Evolutionary conservation across 1,284 basidiomycete species (phyloP).

Genomic region (Amylostereum chailletii): DNA sequence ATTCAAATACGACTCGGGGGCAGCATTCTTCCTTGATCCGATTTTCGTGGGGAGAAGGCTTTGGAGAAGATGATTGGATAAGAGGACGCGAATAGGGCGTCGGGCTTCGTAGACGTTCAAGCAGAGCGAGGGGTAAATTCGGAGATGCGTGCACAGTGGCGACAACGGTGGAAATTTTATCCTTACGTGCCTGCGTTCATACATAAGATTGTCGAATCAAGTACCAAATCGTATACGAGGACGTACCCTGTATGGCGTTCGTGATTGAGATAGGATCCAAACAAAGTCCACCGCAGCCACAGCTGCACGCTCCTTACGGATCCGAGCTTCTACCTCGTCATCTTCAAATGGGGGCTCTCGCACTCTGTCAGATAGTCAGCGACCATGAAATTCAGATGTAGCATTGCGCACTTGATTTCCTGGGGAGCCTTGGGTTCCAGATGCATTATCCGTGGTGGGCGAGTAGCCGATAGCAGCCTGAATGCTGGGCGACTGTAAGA

Average conservation of each 20-base stretch:
- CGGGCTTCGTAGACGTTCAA: slow-evolving; percentile 13
- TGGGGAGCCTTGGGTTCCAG: slow-evolving; percentile 19
- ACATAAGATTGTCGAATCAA: background rate
- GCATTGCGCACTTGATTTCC: slow-evolving; percentile 14
- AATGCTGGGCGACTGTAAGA: slow-evolving; percentile 16
- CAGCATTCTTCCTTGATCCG: background rate
- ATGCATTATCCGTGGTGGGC: slow-evolving; percentile 17
- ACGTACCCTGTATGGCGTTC: slow-evolving; percentile 16
- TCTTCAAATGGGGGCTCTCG: slow-evolving; percentile 23
- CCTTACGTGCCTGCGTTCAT: slow-evolving; percentile 10
- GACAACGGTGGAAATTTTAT: slow-evolving; percentile 11
- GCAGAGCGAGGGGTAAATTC: slow-evolving; percentile 12
- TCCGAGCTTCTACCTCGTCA: slow-evolving; percentile 17
- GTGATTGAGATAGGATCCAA: slow-evolving; percentile 18
- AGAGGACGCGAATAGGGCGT: slow-evolving; percentile 6
- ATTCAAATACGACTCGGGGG: too few relatives aligned
- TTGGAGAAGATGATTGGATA: background rate
- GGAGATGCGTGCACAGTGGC: slow-evolving; percentile 4
- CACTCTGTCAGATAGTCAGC: slow-evolving; percentile 11
- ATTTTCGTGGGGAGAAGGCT: background rate
- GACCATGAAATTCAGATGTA: background rate
- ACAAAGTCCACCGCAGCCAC: slow-evolving; percentile 23
- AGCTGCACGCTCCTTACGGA: slow-evolving; percentile 17
- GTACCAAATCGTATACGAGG: background rate
- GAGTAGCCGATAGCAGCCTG: slow-evolving; percentile 21